A percentile compares a stretch with the other conserved stretches of the same genome.
Conservation (phyloP, 768 basidiomycete species). For the Boletus reticuloceps region DNA sequence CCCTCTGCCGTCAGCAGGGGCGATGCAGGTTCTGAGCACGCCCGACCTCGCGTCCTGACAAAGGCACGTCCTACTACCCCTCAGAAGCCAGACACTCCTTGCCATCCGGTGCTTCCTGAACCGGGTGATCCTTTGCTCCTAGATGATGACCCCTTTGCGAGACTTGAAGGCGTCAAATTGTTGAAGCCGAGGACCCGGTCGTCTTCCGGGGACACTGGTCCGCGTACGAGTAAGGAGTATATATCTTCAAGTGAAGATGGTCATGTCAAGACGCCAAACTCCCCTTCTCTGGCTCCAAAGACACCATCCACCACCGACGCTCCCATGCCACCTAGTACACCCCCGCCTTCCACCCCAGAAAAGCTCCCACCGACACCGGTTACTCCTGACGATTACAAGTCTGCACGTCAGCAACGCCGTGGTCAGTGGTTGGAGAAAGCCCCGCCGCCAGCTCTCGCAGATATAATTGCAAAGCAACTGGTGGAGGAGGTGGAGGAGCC, state of each 20-base stretch:
- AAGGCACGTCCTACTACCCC: slow-evolving; percentile 36
- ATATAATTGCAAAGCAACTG: slow-evolving; percentile 26
- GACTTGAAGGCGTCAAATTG: slow-evolving; percentile 51
- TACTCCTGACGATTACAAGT: slow-evolving; percentile 39
- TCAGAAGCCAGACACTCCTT: slow-evolving; percentile 16
- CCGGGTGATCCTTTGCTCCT: slow-evolving; percentile 25
- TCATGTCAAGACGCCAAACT: not conserved
- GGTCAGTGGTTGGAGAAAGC: slow-evolving; percentile 41
- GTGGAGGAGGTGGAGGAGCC: slow-evolving; percentile 15
- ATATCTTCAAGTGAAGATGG: slow-evolving; percentile 9
- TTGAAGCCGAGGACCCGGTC: slow-evolving; percentile 24
- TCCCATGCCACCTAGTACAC: not conserved
- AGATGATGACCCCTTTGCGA: slow-evolving; percentile 49
- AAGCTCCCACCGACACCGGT: slow-evolving; percentile 11
- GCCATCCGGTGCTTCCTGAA: slow-evolving; percentile 5
- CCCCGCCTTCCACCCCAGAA: not conserved
- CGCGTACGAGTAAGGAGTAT: slow-evolving; percentile 2
- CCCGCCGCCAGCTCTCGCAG: slow-evolving; percentile 35
- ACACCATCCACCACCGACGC: not conserved
- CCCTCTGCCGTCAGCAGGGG: slow-evolving; percentile 5
- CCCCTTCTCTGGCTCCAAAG: not conserved
- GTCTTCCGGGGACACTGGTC: not conserved
- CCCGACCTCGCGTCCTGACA: slow-evolving; percentile 25
- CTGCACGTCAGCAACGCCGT: slow-evolving; percentile 39
- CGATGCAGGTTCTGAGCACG: slow-evolving; percentile 12